Evolutionary conservation across 2,329 filamentous ascomycete genomes (phyloP).

Genomic region (Aspergillus pseudotamarii): DNA sequence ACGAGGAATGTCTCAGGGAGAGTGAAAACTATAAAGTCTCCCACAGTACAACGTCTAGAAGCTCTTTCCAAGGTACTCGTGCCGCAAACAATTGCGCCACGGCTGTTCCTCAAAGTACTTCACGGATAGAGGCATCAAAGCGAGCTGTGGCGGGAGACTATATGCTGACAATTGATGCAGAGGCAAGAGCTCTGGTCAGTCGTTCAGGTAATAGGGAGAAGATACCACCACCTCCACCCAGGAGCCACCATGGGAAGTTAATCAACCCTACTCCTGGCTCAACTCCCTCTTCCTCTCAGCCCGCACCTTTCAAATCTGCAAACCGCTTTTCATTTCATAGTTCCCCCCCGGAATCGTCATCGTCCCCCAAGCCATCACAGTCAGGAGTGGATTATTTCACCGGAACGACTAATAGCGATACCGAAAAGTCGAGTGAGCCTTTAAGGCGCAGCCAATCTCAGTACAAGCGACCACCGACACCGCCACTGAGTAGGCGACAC

Average conservation of each 20-base stretch:
- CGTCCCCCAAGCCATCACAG: slow-evolving; percentile 50
- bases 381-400: slow-evolving; percentile 50
- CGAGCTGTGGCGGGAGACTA: slow-evolving; percentile 63
- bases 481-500: slow-evolving; percentile 52
- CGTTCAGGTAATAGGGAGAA: slow-evolving; percentile 54
- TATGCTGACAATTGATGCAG: slow-evolving; percentile 56
- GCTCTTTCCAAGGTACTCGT: slow-evolving; percentile 17
- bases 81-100: slow-evolving; percentile 50
- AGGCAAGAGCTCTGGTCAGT: slow-evolving; percentile 38
- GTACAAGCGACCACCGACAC: slow-evolving; percentile 50
- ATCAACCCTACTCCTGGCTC: slow-evolving; percentile 54
- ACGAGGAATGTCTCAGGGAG: background rate
- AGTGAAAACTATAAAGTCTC: slow-evolving; percentile 1
- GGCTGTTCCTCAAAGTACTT: slow-evolving; percentile 52
- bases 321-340: slow-evolving; percentile 30
- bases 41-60: background rate
- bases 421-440: slow-evolving; percentile 22
- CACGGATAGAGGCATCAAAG: slow-evolving; percentile 50
- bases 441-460: slow-evolving; percentile 37
- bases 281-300: slow-evolving; percentile 26
- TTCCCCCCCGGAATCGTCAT: slow-evolving; percentile 25
- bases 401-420: slow-evolving; percentile 16
- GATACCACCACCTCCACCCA: slow-evolving; percentile 70
- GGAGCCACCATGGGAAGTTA: slow-evolving; percentile 75
- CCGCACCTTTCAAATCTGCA: slow-evolving; percentile 28